Evolutionary conservation across 768 basidiomycete species (phyloP).

Genomic region (Tricholoma bakamatsutake): DNA sequence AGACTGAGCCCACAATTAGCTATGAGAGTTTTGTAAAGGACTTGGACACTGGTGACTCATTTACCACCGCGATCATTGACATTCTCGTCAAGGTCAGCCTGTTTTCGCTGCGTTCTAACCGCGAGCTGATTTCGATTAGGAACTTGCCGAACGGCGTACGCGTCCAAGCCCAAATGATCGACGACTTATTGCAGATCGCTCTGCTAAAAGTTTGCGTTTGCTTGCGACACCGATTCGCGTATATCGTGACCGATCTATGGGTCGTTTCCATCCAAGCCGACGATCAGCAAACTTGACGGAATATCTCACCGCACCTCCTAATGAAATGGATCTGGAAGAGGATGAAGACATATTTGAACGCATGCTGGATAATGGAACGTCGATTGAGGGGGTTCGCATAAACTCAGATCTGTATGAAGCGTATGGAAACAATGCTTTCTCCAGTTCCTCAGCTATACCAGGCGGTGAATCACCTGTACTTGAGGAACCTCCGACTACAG

Average conservation of each 20-base stretch:
- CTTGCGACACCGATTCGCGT: conserved; percentile 49
- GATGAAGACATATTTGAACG: conserved; percentile 60
- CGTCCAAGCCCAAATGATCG: conserved; percentile 50
- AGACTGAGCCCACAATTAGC: conserved; percentile 54
- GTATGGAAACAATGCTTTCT: conserved; percentile 27
- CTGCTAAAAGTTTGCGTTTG: conserved; percentile 54
- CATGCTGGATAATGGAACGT: conserved; percentile 32
- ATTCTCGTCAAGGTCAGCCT: conserved; percentile 68
- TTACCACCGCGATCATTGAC: conserved; percentile 70
- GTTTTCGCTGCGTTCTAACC: not conserved
- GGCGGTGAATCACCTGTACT: conserved; percentile 31
- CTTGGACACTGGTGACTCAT: conserved; percentile 73
- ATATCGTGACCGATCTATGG: conserved; percentile 37
- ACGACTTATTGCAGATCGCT: conserved; percentile 60
- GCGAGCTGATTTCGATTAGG: conserved; percentile 34
- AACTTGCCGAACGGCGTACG: conserved; percentile 67
- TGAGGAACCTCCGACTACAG: conserved; percentile 23
- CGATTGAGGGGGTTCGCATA: conserved; percentile 49
- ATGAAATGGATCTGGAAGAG: conserved; percentile 56
- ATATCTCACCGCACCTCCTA: conserved; percentile 45
- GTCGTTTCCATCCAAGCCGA: conserved; percentile 31
- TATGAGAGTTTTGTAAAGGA: conserved; percentile 76
- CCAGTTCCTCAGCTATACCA: conserved; percentile 15
- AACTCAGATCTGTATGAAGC: conserved; percentile 65
- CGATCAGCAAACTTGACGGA: conserved; percentile 41